Evolutionary conservation across 495 filamentous ascomycete species (phyloP).

Genomic region (Melanomma pulvis-pyrius): DNA sequence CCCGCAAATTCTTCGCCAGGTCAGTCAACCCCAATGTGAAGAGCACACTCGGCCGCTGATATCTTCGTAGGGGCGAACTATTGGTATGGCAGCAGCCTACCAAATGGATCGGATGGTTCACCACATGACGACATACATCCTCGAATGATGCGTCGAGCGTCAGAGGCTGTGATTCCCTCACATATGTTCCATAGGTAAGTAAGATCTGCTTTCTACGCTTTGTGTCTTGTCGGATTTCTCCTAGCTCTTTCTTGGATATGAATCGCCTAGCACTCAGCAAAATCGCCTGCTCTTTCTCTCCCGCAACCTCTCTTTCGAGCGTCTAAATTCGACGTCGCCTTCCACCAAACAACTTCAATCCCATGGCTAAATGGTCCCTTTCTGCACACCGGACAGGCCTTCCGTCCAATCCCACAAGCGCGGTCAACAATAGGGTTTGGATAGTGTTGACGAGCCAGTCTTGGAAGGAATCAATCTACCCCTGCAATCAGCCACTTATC

Average conservation of each 20-base stretch:
- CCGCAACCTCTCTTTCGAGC: not conserved
- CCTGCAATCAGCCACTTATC: not conserved
- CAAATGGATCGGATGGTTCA: slow-evolving; percentile 7
- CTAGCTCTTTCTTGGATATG: not conserved
- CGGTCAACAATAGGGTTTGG: not conserved
- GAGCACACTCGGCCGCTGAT: not conserved
- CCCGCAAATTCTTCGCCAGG: slow-evolving; percentile 21
- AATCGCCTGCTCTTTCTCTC: not conserved
- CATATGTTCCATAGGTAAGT: slow-evolving; percentile 16
- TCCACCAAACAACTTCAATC: no score
- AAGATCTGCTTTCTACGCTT: not conserved
- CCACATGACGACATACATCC: slow-evolving; percentile 14
- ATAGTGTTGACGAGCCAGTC: not conserved
- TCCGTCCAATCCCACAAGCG: not conserved
- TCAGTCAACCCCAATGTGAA: slow-evolving; percentile 5
- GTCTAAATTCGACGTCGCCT: no score
- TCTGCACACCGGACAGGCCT: not conserved
- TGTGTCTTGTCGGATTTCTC: not conserved
- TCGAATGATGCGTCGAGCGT: slow-evolving; percentile 17
- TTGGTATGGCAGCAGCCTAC: slow-evolving; percentile 27
- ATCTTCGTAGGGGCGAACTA: slow-evolving; percentile 18
- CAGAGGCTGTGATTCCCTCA: slow-evolving; percentile 10
- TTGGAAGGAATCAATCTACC: not conserved
- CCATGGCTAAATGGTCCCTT: not conserved
- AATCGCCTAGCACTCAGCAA: not conserved